phyloP scores from a whole-genome alignment of 2,329 filamentous ascomycete genomes.

The Trichoderma citrinoviride region DNA sequence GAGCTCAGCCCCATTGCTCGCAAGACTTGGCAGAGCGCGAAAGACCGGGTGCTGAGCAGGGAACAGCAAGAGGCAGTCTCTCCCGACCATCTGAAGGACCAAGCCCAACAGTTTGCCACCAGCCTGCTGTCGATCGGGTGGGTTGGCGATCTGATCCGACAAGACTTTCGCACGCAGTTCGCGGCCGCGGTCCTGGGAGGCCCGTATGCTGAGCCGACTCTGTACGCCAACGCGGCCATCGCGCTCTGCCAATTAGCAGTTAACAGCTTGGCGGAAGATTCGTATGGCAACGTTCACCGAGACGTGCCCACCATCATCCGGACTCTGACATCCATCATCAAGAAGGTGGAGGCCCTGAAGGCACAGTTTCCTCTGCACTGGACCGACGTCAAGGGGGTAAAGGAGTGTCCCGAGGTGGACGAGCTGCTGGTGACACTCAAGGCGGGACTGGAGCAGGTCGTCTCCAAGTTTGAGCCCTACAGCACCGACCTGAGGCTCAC shows the following conservation, averaged over 20 bases:
- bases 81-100: conserved; percentile 47
- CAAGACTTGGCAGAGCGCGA: conserved; percentile 48
- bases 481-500: conserved; percentile 67
- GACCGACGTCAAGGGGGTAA: conserved; percentile 67
- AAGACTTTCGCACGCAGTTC: conserved; percentile 64
- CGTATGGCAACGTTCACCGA: conserved; percentile 79
- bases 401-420: conserved; percentile 65
- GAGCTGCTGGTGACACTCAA: conserved; percentile 64
- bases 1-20: conserved; percentile 52
- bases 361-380: conserved; percentile 63
- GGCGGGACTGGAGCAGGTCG: conserved; percentile 60
- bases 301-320: conserved; percentile 74
- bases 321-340: conserved; percentile 66
- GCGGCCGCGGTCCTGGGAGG: conserved; percentile 67
- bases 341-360: conserved; percentile 67
- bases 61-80: conserved; percentile 55
- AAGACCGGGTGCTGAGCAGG: conserved; percentile 48
- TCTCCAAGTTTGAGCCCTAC: conserved; percentile 73
- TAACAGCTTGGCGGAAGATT: conserved; percentile 74
- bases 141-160: conserved; percentile 67
- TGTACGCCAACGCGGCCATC: conserved; percentile 70
- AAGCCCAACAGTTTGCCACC: conserved; percentile 49
- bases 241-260: conserved; percentile 68
- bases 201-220: conserved; percentile 66
- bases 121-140: conserved; percentile 47